Conservation (phyloP, 1,139 yeast species). For the Geotrichum macrosporum region DNA sequence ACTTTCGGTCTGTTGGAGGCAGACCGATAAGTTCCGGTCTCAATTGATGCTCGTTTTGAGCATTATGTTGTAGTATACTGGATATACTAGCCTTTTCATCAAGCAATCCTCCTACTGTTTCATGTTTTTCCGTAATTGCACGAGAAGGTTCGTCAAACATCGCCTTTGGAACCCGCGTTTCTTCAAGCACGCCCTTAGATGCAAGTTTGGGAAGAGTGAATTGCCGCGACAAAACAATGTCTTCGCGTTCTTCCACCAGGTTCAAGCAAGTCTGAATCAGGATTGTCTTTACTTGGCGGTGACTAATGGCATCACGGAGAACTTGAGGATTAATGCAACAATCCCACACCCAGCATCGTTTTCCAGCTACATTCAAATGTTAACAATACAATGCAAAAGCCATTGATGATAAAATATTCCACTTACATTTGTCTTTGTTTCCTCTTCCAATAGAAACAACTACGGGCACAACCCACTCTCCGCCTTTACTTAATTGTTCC, state of each 20-base stretch:
- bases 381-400: neutral
- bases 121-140: neutral
- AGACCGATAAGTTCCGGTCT: neutral
- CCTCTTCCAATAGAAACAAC: constrained; percentile 53
- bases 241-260: constrained; percentile 34
- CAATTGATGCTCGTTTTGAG: constrained; percentile 11
- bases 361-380: constrained; percentile 45
- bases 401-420: constrained; percentile 1
- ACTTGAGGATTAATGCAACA: constrained; percentile 47
- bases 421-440: constrained; percentile 53
- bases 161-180: constrained; percentile 23
- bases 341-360: constrained; percentile 61
- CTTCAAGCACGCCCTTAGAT: constrained; percentile 32
- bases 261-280: constrained; percentile 46
- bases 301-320: constrained; percentile 47
- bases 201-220: constrained; percentile 34
- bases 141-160: constrained; percentile 16
- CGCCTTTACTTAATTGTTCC: constrained; percentile 42
- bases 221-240: constrained; percentile 28
- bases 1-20: neutral
- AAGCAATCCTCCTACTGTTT: neutral
- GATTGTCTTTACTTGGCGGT: constrained; percentile 58
- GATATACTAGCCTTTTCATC: constrained; percentile 1
- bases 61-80: constrained; percentile 10
- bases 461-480: constrained; percentile 82